Percentiles rank a stretch among this genome's conserved stretches.
Conservation (phyloP, 371 early-diverging fungal species). For the Blastocladiella emersonii region DNA sequence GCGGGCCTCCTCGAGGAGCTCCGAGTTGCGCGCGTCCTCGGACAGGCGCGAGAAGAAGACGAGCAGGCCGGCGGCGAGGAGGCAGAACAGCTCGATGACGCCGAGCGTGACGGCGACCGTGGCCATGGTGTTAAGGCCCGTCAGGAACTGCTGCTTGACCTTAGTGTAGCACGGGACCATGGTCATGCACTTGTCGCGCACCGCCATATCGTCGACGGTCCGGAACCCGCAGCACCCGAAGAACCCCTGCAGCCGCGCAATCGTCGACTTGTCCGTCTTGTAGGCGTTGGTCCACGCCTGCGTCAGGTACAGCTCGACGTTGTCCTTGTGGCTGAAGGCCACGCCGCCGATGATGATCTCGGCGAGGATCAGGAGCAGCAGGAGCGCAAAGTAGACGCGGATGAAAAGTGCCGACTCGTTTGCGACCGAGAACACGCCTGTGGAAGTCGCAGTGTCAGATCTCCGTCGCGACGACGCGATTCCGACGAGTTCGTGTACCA, state of each 20-base stretch:
- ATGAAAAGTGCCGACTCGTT: conserved; percentile 1
- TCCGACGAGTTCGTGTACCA: not conserved
- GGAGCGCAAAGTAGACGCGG: not conserved
- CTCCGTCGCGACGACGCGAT: too few relatives aligned
- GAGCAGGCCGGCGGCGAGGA: not conserved
- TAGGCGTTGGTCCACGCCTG: conserved; percentile 3
- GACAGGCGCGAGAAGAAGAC: not conserved
- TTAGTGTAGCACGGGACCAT: not conserved
- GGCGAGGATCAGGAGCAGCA: not conserved
- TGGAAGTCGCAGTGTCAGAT: not conserved
- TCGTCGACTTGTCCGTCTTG: not conserved
- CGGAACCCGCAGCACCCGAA: conserved; percentile 1
- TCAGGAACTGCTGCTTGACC: not conserved
- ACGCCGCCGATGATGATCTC: not conserved
- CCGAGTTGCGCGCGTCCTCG: not conserved
- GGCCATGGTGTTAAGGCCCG: not conserved
- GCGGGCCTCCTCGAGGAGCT: conserved; percentile 1
- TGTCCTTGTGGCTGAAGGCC: not conserved
- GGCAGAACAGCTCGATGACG: not conserved
- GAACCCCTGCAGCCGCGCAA: not conserved
- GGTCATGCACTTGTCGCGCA: not conserved
- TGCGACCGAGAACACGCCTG: not conserved
- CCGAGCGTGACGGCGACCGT: not conserved
- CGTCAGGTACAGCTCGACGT: not conserved
- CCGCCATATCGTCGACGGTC: not conserved